Base-by-base conservation (phyloP, 2,329 filamentous ascomycete species). In the Talaromyces atroroseus region DNA sequence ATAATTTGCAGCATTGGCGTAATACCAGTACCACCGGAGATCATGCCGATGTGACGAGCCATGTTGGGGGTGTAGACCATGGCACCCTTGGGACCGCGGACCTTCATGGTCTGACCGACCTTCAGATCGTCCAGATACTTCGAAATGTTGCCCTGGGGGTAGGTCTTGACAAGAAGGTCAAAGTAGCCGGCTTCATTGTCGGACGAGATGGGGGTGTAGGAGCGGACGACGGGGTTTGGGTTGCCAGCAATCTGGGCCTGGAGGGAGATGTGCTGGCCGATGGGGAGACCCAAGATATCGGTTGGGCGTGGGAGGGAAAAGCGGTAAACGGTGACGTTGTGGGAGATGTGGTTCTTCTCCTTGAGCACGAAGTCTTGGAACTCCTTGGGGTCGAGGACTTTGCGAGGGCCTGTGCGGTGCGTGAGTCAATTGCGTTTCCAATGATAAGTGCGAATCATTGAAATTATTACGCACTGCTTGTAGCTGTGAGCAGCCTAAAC, bases 251-350 rank as follows among this genome's bases (percentile, higher is more conserved):
- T 83, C 56, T 82, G 84, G 56, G 91, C 92, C 64, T 88, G 90
- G 70, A 99, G 90, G 61, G 92, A 96, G 76, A 99, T 96, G 80
- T 99, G 94, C 79, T 99, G 94, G 70, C 94, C 94, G 78, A 97
- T 97, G 64, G 94, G 92, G 45, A 97, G 88, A 69, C 94, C 94
- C 68, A 97, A 89, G 72, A 96, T 90, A 64, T 89, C 84, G 66
- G 80, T 87, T 42, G 86, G 78, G 52, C 81, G 81, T 57, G 92
- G 92, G 42, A 99, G 89, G 62, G 82, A 82, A 79, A 97, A 96
- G 69, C 94, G 91, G 81, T 97, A 99, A 78, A 99, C 96, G 74
- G 92, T 92, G 59, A 95, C 92, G 80, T 99, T 99, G 84, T 97
- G 94, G 32, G 92, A 96, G 68, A 97, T 87, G 63, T 95, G 82